Evolutionary conservation across 768 basidiomycete genomes (phyloP).

Genomic region (Rubroboletus satanas): DNA sequence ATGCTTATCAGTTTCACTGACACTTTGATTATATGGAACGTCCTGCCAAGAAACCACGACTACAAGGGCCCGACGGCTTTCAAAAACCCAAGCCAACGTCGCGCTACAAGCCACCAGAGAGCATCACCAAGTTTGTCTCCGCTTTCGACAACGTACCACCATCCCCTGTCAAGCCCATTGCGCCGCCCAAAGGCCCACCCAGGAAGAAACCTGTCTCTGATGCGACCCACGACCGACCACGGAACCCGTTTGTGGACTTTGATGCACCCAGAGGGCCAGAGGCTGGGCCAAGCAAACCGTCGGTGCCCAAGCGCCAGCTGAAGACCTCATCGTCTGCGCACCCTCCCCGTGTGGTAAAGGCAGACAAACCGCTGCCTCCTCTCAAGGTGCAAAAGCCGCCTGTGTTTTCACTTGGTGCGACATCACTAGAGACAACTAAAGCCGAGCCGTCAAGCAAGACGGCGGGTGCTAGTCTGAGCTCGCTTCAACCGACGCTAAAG

Average conservation of each 20-base stretch:
- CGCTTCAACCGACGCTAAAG: conserved; percentile 7
- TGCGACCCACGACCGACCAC: conserved; percentile 12
- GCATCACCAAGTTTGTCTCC: conserved; percentile 29
- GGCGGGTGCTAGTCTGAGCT: neutral
- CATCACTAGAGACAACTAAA: neutral
- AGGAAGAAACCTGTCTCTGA: conserved; percentile 5
- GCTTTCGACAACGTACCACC: conserved; percentile 18
- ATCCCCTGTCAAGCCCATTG: neutral
- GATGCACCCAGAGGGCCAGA: conserved; percentile 1
- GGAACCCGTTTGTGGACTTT: conserved; percentile 20
- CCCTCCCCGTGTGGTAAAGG: neutral
- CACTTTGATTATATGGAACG: conserved; percentile 6
- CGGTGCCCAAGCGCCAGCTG: neutral
- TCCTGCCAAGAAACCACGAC: conserved; percentile 13
- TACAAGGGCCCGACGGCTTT: conserved; percentile 29
- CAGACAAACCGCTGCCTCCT: neutral
- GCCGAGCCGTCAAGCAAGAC: neutral
- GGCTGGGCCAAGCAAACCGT: conserved; percentile 11
- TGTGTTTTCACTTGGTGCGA: neutral
- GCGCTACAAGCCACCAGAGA: conserved; percentile 24
- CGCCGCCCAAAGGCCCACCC: neutral
- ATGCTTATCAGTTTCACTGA: neutral
- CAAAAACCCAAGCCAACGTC: conserved; percentile 19
- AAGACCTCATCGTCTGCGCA: conserved; percentile 8
- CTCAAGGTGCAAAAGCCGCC: conserved; percentile 21